These are phyloP conservation scores for Paraphaeosphaeria minitans DNA, from an alignment of 2,329 filamentous ascomycete species.

Conservation along the genomic window DNA sequence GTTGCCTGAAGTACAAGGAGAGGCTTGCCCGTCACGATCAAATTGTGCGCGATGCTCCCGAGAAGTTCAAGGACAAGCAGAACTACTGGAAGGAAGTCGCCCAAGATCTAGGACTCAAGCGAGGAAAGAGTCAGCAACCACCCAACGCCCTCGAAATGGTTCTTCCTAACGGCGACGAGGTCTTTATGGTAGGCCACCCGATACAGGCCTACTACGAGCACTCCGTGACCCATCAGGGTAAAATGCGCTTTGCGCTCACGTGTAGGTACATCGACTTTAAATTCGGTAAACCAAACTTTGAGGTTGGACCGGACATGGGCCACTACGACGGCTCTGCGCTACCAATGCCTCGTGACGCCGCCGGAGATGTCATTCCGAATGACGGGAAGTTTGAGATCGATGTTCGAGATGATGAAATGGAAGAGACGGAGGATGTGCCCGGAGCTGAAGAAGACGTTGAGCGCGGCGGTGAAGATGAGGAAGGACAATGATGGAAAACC, in stretches of 20 bases:
- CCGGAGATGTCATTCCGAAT: not conserved
- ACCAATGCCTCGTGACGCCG: not conserved
- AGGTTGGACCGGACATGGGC: slow-evolving; percentile 41
- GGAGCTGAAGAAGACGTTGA: not conserved
- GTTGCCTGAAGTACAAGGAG: slow-evolving; percentile 38
- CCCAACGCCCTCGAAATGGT: slow-evolving; percentile 52
- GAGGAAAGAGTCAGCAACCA: slow-evolving; percentile 27
- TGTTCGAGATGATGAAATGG: not conserved
- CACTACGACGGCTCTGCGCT: slow-evolving; percentile 42
- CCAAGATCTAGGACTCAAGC: slow-evolving; percentile 43
- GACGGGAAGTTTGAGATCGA: not conserved
- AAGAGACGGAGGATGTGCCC: not conserved
- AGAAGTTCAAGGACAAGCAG: slow-evolving; percentile 19
- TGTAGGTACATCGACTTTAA: slow-evolving; percentile 58
- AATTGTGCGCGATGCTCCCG: slow-evolving; percentile 24
- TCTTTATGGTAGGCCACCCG: slow-evolving; percentile 65
- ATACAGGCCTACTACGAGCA: slow-evolving; percentile 68
- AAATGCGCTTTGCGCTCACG: slow-evolving; percentile 63
- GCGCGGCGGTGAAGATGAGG: not conserved
- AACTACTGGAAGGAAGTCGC: slow-evolving; percentile 43
- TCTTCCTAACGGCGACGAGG: slow-evolving; percentile 67
- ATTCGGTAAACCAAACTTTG: slow-evolving; percentile 48
- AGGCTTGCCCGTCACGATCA: slow-evolving; percentile 39
- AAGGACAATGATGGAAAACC: not conserved
- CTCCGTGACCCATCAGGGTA: slow-evolving; percentile 57